Evolutionary conservation across 2,329 filamentous ascomycete species (phyloP), one percentile per base, ranked within the genome.

Genomic region (Epichloe gansuensis): DNA sequence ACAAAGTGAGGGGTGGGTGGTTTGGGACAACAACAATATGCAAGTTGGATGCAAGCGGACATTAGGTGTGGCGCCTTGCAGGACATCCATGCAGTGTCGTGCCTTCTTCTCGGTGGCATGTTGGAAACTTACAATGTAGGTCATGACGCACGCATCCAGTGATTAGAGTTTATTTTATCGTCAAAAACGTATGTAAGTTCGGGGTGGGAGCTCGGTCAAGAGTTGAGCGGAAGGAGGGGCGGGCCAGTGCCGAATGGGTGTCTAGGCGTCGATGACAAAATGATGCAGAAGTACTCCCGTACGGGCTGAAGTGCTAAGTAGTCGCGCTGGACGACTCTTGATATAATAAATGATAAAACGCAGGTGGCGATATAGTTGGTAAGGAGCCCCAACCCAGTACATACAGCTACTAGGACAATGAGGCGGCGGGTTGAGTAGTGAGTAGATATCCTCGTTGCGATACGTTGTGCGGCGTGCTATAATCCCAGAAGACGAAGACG

Each of bases 41-140:
- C 47, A 50, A 25, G 52, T 44, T 37, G 38, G 42, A 38, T 51
- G 48, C 48, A 47, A 37, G 45, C 39, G 45, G n/a, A 21, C 41
- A 21, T 42, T 17, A 49, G 44, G 56, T 52, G 55, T 55, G 51
- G 55, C 53, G 54, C 53, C 53, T 53, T 51, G 52, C 46, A 48
- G 38, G 41, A 53, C 54, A 56, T 49, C 56, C 57, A 58, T 57
- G 59, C 58, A 55, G 59, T 56, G 52, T 50, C 49, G 47, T 44
- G 50, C 43, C 46, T 12, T 50, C 46, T n/a, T 47, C 43, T 42
- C 31, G 46, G 42, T 38, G 34, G 46, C 31, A 47, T 28, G 38
- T 45, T 42, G 38, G 34, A 38, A 49, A 69, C 67, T 69, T 63
- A 69, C 67, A 64, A 69, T 69, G 60, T 68, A 68, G 62, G 67